phyloP scores from a whole-genome alignment of 2,329 filamentous ascomycete species.

The Epichloe hybrida region DNA sequence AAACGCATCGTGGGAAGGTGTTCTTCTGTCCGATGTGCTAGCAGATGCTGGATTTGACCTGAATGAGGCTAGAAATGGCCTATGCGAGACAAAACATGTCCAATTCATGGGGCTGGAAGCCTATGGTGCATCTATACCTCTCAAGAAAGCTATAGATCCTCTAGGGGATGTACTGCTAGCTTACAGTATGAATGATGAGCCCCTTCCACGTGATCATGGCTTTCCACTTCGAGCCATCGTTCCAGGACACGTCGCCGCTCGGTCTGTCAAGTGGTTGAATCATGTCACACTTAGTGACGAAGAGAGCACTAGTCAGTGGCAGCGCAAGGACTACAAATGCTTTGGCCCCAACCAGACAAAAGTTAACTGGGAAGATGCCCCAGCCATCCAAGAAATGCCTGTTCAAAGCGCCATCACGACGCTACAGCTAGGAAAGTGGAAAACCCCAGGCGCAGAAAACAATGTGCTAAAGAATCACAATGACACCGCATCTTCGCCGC shows the following conservation, averaged over 20 bases:
- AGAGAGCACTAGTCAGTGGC: constrained; percentile 52
- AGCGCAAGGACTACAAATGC: constrained; percentile 54
- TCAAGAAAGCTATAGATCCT: constrained; percentile 43
- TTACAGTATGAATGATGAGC: constrained; percentile 52
- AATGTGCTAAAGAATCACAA: not conserved
- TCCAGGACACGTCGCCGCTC: constrained; percentile 51
- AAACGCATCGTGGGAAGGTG: constrained; percentile 46
- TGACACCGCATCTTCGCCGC: not conserved
- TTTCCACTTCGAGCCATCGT: constrained; percentile 50
- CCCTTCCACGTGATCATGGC: constrained; percentile 51
- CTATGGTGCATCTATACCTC: constrained; percentile 47
- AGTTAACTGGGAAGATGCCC: constrained; percentile 49
- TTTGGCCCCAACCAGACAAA: constrained; percentile 50
- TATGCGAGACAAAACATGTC: constrained; percentile 33
- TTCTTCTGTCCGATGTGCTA: constrained; percentile 40
- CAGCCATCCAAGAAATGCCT: constrained; percentile 54
- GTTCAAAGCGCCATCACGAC: constrained; percentile 53
- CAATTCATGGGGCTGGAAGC: constrained; percentile 47
- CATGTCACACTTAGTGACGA: constrained; percentile 51
- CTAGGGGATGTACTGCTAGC: constrained; percentile 52
- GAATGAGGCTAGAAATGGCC: constrained; percentile 20
- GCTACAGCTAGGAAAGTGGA: constrained; percentile 28
- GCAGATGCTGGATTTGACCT: constrained; percentile 39
- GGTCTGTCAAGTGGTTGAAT: constrained; percentile 57
- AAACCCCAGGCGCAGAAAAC: not conserved